Evolutionary conservation across 2,329 filamentous ascomycete genomes (phyloP), one percentile per base, ranked within the genome.

Genomic region (Cladosporium sp.): DNA sequence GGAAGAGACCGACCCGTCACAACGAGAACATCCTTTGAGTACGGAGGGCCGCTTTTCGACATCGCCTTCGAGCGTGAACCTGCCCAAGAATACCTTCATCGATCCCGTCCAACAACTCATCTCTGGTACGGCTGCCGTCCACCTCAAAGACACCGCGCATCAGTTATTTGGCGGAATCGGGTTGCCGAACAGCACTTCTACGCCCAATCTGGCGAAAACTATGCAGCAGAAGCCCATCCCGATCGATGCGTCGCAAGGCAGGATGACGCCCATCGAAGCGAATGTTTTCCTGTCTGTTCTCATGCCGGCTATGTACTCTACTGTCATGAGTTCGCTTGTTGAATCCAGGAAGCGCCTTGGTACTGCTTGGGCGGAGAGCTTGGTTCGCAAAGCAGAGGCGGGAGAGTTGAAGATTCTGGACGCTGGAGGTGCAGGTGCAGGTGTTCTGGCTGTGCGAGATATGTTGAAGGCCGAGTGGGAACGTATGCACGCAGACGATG

Each of bases 391-490:
- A 57, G 63, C 63, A 11, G 51, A 59, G 22, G 73, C 77, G 52
- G 78, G 74, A n/a, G 77, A 79, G 5, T 75, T 85, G 15, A 78
- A 81, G 25, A 76, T 93, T 6, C 73, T 94, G 4, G 88, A 94
- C 63, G 83, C 83, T 4, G 88, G 88, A 7, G 80, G 80, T 18
- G 87, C 81, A 15, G 88, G 88, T 11, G 86, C 84, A 13, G 86
- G 81, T 8, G 69, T 89, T 29, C 69, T 86, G 4, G 88, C 88
- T 5, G 92, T 87, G 82, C 76, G 88, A 48, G 84, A 92, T 57
- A 76, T 97, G 8, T 60, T 94, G 12, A 77, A 83, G 54, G 85
- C 91, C 0, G 91, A 97, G 64, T 95, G 87, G 84, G 82, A 86
- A 47, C 64, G 84, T 1, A 78, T 91, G 69, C 78, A 72, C 39